Percentiles rank a stretch among this genome's conserved stretches.
phyloP scores from a whole-genome alignment of 768 basidiomycete species.

The Pluteus cervinus region DNA sequence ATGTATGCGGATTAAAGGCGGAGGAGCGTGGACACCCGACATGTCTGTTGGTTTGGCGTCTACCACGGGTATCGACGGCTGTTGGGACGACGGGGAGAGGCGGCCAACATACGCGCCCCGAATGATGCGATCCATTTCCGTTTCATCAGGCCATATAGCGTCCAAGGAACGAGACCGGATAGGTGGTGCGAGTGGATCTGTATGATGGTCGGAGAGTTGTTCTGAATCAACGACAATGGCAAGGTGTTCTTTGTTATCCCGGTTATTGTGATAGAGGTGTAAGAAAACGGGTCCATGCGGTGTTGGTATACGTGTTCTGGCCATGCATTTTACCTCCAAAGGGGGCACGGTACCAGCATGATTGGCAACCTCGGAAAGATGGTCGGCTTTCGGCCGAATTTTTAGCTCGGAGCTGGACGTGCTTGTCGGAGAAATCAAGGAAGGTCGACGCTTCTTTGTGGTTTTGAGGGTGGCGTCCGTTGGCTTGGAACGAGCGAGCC shows the following conservation, averaged over 20 bases:
- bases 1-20: slow-evolving; percentile 91
- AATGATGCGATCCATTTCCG: slow-evolving; percentile 88
- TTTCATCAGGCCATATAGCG: slow-evolving; percentile 82
- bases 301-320: slow-evolving; percentile 94
- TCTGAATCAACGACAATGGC: slow-evolving; percentile 92
- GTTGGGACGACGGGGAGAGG: slow-evolving; percentile 51
- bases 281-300: slow-evolving; percentile 91
- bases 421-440: slow-evolving; percentile 18
- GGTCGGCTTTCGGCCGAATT: slow-evolving; percentile 19
- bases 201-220: slow-evolving; percentile 54
- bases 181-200: slow-evolving; percentile 37
- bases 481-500: slow-evolving; percentile 29
- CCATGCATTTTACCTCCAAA: slow-evolving; percentile 88
- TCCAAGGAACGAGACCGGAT: slow-evolving; percentile 84
- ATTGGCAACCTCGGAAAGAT: slow-evolving; percentile 6
- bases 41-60: slow-evolving; percentile 27
- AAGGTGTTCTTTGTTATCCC: slow-evolving; percentile 91
- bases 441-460: slow-evolving; percentile 35
- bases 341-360: too few species aligned
- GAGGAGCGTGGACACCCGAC: slow-evolving; percentile 27
- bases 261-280: slow-evolving; percentile 91
- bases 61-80: too few species aligned
- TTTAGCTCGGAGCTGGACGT: slow-evolving; percentile 18
- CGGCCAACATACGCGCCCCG: slow-evolving; percentile 92
- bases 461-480: slow-evolving; percentile 32